Evolutionary conservation across 805 yeast genomes (phyloP), one percentile per base, ranked within the genome.

Genomic region (Saccharomycopsis capsularis): DNA sequence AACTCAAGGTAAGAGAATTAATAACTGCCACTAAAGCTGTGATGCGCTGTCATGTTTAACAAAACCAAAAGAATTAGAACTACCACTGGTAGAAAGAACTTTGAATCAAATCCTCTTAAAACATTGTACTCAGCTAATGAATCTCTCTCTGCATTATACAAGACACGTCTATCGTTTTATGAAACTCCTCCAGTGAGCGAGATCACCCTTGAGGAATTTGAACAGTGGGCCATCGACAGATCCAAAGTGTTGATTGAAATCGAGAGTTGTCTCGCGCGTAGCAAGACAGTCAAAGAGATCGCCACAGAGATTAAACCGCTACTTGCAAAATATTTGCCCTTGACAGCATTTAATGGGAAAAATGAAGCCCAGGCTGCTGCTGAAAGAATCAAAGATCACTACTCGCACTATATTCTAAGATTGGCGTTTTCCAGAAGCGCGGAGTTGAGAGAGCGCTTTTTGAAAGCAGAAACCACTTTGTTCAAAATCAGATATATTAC

Each of bases 171-270:
- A 44, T 79, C 87, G 19, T 78, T 91, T 59, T 93, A 93, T 65
- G 76, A 70, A 23, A 55, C 68, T 4, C 93, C 95, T 9, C 98
- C 98, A 0, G 66, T 74, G 29, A 80, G 82, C 13, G 98, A 93
- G 64, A 81, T 93, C 58, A 87, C 97, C 0, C 65, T 93, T 16
- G 97, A 90, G 55, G 86, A 93, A 59, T 93, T 93, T 65, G 99
- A 93, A 66, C 73, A 74, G 3, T 93, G 97, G 96, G 98, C 98
- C 3, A 82, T 93, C 47, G 98, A 91, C 60, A 69, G 99, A 52
- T 71, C 91, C 54, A 81, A 83, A 60, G 78, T 93, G 6, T 70
- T 93, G 51, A 75, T 89, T 47, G 96, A 88, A 61, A 82, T 93
- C 44, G 97, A 91, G 59, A 75, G 87, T 1, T 78, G 85, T 55